Conservation (phyloP, 768 basidiomycete genomes). For the Rhizopogon salebrosus region DNA sequence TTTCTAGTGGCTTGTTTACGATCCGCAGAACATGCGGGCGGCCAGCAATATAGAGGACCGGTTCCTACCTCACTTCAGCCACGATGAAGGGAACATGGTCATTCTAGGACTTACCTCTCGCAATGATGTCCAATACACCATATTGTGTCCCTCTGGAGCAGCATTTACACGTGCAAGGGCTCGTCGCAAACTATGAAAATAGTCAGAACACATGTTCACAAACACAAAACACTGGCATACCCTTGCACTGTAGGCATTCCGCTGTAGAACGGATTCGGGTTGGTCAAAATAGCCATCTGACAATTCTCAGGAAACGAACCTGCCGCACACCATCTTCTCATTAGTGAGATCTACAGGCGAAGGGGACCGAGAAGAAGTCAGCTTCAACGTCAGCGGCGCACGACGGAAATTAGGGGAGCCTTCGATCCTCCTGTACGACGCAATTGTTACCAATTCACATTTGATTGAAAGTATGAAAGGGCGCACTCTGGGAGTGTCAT, state of each 20-base stretch:
- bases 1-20: slow-evolving; percentile 83
- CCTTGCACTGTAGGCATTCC: slow-evolving; percentile 96
- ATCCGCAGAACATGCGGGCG: slow-evolving; percentile 88
- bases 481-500: slow-evolving; percentile 91
- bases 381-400: slow-evolving; percentile 55
- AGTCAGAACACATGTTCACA: not conserved
- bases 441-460: not conserved
- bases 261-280: slow-evolving; percentile 34
- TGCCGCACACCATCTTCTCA: slow-evolving; percentile 72
- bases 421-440: slow-evolving; percentile 65
- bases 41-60: slow-evolving; percentile 85
- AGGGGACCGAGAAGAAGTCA: slow-evolving; percentile 20
- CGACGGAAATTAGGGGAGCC: slow-evolving; percentile 93
- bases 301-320: slow-evolving; percentile 35
- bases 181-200: slow-evolving; percentile 54
- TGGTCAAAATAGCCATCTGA: not conserved
- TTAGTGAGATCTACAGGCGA: slow-evolving; percentile 30
- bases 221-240: slow-evolving; percentile 31
- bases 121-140: slow-evolving; percentile 90
- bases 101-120: slow-evolving; percentile 58
- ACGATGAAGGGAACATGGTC: not conserved
- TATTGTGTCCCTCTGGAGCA: slow-evolving; percentile 66
- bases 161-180: slow-evolving; percentile 80
- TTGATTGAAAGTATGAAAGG: not conserved
- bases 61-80: slow-evolving; percentile 52